These are phyloP conservation scores for Solanum gandarillasii DNA, from an alignment of 257 asterid genomes.

Conservation along the genomic window DNA sequence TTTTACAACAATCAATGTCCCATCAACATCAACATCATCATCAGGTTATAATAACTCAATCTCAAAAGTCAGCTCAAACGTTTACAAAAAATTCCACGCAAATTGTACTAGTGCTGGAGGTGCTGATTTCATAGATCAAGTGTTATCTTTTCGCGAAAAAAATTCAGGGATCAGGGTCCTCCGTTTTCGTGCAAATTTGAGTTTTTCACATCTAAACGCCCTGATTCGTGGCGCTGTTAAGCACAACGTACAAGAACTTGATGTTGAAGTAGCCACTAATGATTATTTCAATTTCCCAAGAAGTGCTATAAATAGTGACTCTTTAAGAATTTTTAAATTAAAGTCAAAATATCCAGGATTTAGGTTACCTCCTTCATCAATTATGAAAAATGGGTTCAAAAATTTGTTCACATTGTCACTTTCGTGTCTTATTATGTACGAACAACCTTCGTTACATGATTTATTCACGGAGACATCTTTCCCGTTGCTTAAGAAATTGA, in stretches of 20 bases:
- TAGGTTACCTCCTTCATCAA: conserved; percentile 51
- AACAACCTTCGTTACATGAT: conserved; percentile 36
- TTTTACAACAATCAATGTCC: conserved; percentile 32
- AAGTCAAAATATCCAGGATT: conserved; percentile 59
- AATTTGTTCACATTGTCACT: conserved; percentile 37
- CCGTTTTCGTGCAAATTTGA: conserved; percentile 41
- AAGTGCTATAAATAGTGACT: conserved; percentile 27
- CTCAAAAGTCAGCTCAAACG: not conserved
- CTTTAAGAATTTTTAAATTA: conserved; percentile 38
- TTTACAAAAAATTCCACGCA: conserved; percentile 4
- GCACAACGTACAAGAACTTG: conserved; percentile 60
- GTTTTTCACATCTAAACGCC: conserved; percentile 33
- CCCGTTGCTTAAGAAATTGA: conserved; percentile 55
- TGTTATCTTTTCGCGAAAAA: conserved; percentile 28
- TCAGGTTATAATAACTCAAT: not conserved
- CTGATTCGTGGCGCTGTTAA: conserved; percentile 55
- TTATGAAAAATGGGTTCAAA: conserved; percentile 50
- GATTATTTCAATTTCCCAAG: conserved; percentile 72
- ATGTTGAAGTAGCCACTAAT: conserved; percentile 49
- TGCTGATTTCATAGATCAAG: conserved; percentile 37
- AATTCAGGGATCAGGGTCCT: conserved; percentile 39
- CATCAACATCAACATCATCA: not conserved
- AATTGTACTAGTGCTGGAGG: conserved; percentile 7
- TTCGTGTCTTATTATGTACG: conserved; percentile 32
- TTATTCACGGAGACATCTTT: conserved; percentile 52